Evolutionary conservation across 768 basidiomycete species (phyloP).

Genomic region (Phylloporus sp.): DNA sequence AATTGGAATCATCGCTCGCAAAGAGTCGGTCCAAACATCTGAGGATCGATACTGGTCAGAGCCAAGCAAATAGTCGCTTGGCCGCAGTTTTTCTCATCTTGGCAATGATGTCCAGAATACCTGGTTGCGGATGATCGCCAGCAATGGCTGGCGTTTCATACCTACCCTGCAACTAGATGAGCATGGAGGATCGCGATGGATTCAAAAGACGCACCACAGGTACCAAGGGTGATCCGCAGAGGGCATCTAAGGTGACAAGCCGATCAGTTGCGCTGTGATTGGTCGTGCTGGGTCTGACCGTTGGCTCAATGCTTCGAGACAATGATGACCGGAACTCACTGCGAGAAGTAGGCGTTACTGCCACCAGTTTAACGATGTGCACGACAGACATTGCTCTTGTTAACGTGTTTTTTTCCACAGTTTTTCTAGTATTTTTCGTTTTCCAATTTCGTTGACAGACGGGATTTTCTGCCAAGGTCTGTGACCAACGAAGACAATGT

Average conservation of each 20-base stretch:
- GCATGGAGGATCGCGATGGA: not conserved
- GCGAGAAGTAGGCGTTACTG: not conserved
- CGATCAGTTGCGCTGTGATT: not conserved
- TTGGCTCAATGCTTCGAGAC: not conserved
- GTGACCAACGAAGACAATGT: not conserved
- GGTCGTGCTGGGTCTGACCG: not conserved
- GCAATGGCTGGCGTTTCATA: slow-evolving; percentile 10
- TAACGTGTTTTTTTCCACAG: not conserved
- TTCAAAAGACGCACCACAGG: slow-evolving; percentile 3
- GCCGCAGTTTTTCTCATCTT: not conserved
- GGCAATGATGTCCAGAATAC: not conserved
- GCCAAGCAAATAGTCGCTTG: not conserved
- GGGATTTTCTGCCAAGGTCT: not conserved
- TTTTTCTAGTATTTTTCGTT: not conserved
- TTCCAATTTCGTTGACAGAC: not conserved
- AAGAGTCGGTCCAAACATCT: not conserved
- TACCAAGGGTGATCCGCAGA: not conserved
- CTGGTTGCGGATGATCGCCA: slow-evolving; percentile 5
- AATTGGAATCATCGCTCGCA: not conserved
- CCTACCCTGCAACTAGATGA: slow-evolving; percentile 3
- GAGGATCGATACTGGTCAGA: not conserved
- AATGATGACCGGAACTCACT: not conserved
- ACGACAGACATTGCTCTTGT: not conserved
- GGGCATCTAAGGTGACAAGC: not conserved
- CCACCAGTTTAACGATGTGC: not conserved